Percentiles rank a stretch among this genome's conserved stretches.
phyloP scores from a whole-genome alignment of 192 early-diverging fungal genomes.

The Coemansia sp. region DNA sequence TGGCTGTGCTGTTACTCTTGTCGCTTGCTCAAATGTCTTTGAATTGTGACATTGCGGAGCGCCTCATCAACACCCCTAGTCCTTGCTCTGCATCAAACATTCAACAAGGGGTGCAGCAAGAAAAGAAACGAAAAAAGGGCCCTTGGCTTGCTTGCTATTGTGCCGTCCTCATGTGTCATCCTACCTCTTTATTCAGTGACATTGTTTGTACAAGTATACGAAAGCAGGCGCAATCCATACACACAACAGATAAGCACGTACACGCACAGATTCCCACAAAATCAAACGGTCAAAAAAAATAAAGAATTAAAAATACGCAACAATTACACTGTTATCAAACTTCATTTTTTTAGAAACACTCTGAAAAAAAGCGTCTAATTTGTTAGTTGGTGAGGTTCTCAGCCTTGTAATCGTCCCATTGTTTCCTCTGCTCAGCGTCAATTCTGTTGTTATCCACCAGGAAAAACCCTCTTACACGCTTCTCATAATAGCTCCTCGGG shows the following conservation, averaged over 20 bases:
- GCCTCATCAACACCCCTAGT: background rate
- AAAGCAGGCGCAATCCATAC: background rate
- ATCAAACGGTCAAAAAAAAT: background rate
- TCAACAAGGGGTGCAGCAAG: background rate
- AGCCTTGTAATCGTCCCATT: slow-evolving; percentile 41
- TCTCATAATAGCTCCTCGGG: slow-evolving; percentile 61
- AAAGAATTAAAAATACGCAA: background rate
- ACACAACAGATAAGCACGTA: background rate
- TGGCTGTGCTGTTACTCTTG: background rate
- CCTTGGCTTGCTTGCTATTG: background rate
- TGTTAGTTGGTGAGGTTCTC: slow-evolving; percentile 10
- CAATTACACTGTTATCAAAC: background rate
- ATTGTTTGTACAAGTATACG: background rate
- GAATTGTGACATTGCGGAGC: background rate
- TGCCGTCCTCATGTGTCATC: background rate
- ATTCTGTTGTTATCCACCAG: slow-evolving; percentile 57
- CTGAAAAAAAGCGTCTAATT: background rate
- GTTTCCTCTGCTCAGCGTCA: slow-evolving; percentile 27
- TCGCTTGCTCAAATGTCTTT: background rate
- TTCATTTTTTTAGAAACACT: background rate
- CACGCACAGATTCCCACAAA: background rate
- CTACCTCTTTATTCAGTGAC: background rate
- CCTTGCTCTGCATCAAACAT: background rate
- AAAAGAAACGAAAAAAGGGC: background rate
- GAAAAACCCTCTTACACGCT: slow-evolving; percentile 68